phyloP scores from a whole-genome alignment of 106 monocot genomes.

The Cymbidium sinense region DNA sequence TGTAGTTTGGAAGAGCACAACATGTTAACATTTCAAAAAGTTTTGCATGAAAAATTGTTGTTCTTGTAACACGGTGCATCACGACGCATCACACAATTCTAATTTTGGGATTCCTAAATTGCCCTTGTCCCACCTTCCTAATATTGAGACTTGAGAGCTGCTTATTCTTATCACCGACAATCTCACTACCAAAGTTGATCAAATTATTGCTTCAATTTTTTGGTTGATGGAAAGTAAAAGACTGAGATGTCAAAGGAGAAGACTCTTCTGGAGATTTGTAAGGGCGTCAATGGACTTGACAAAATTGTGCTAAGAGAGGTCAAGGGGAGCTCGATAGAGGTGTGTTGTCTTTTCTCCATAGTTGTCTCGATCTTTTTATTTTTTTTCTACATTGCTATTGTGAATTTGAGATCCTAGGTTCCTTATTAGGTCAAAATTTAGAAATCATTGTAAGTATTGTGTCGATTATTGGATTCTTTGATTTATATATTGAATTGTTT shows the following conservation, averaged over 20 bases:
- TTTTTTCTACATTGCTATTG: not conserved
- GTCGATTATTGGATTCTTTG: not conserved
- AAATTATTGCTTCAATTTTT: too few relatives aligned
- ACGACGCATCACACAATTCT: too few relatives aligned
- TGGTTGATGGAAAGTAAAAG: too few relatives aligned
- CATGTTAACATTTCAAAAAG: too few relatives aligned
- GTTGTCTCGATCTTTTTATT: not conserved
- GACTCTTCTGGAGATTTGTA: slow-evolving; percentile 15
- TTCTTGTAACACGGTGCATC: too few relatives aligned
- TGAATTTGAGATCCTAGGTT: not conserved
- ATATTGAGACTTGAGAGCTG: too few relatives aligned
- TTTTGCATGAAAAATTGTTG: too few relatives aligned
- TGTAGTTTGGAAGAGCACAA: too few relatives aligned
- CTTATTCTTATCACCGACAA: too few relatives aligned
- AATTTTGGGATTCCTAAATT: too few relatives aligned
- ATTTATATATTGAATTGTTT: not conserved
- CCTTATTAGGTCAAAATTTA: not conserved
- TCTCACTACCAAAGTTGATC: too few relatives aligned
- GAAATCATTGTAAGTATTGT: not conserved
- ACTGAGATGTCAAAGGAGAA: slow-evolving; percentile 18
- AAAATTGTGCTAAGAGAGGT: slow-evolving; percentile 20
- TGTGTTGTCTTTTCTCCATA: not conserved
- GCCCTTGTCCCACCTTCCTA: too few relatives aligned
- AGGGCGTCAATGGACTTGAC: slow-evolving; percentile 27
- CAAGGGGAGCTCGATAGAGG: slow-evolving; percentile 22